These are phyloP conservation scores for Talaromyces sp. DNA, from an alignment of 2,329 filamentous ascomycete genomes.

Conservation along the genomic window DNA sequence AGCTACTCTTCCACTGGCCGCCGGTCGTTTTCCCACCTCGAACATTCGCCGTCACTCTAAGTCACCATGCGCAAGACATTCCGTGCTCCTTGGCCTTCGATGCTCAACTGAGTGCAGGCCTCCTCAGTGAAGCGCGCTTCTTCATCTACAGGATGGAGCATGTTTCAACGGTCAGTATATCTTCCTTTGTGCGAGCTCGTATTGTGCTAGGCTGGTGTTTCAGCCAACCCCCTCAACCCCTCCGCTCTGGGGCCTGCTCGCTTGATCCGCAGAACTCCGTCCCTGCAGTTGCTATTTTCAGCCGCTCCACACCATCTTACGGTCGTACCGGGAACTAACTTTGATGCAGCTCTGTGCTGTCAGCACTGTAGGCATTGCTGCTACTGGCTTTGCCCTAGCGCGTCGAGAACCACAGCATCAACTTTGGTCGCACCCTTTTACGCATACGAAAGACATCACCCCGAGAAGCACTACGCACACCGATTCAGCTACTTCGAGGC, in stretches of 20 bases:
- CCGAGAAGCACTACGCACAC: constrained; percentile 15
- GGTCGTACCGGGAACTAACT: neutral
- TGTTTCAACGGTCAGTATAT: constrained; percentile 25
- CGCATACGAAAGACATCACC: constrained; percentile 25
- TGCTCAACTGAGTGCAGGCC: constrained; percentile 12
- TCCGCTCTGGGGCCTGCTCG: neutral
- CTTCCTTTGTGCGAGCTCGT: neutral
- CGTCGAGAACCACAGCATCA: constrained; percentile 37
- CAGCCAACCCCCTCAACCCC: neutral
- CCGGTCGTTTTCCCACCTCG: neutral
- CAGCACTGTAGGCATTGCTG: constrained; percentile 57
- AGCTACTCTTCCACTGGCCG: neutral
- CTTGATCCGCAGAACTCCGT: neutral
- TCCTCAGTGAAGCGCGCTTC: constrained; percentile 1
- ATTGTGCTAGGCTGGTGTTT: neutral
- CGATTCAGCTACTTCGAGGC: constrained; percentile 14
- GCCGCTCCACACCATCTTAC: neutral
- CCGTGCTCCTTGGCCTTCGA: constrained; percentile 13
- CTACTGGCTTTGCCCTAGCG: constrained; percentile 54
- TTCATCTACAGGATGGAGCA: constrained; percentile 21
- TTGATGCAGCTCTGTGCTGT: constrained; percentile 54
- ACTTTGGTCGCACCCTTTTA: constrained; percentile 8
- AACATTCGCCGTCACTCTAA: neutral
- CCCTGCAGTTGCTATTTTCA: neutral
- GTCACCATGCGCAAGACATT: constrained; percentile 10